Base-by-base conservation (phyloP, 768 basidiomycete species). In the Mycena indigotica region DNA sequence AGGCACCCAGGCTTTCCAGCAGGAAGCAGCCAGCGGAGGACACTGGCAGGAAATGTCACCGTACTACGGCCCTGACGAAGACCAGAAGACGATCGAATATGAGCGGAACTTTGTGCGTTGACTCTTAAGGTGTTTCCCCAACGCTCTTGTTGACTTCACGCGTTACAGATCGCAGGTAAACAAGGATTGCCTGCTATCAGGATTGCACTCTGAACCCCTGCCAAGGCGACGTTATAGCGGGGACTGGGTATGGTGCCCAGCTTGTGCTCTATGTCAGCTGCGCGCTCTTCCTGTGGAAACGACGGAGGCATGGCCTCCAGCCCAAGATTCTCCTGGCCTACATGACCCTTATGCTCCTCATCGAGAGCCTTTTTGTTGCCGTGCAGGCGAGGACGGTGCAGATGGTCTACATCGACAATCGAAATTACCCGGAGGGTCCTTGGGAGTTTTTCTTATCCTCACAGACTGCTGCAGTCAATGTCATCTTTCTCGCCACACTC, bases 171-270 rank as follows among this genome's bases (percentile, higher is more conserved):
- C n/a, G n/a, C n/a, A n/a, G n/a, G n/a, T n/a, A n/a, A n/a, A n/a
- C n/a, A n/a, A n/a, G n/a, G n/a, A n/a, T n/a, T n/a, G n/a, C 25
- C 19, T 41, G 2, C 24, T n/a, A 10, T 13, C 50, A 8, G 32
- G 28, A 23, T 8, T 12, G 21, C 48, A n/a, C 48, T n/a, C 32
- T 25, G 13, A 32, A 54, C 1, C 24, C 5, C 21, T 19, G 23
- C 2, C 6, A 70, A 8, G 78, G 75, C 30, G 78, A 78, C 55
- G 72, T 78, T 39, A 56, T 81, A 1, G 63, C 60, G 21, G 79
- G 78, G 3, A 53, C 72, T 1, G 79, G 76, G 5, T 79, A 77
- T 63, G 79, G 78, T 73, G 65, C 76, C 1, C 77, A 79, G 50
- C 52, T 78, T n/a, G 69, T 77, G 16, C 63, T 78, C 3, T 78